These are phyloP conservation scores for Mortierella sp. DNA, from an alignment of 371 early-diverging fungal species.

Conservation along the genomic window DNA sequence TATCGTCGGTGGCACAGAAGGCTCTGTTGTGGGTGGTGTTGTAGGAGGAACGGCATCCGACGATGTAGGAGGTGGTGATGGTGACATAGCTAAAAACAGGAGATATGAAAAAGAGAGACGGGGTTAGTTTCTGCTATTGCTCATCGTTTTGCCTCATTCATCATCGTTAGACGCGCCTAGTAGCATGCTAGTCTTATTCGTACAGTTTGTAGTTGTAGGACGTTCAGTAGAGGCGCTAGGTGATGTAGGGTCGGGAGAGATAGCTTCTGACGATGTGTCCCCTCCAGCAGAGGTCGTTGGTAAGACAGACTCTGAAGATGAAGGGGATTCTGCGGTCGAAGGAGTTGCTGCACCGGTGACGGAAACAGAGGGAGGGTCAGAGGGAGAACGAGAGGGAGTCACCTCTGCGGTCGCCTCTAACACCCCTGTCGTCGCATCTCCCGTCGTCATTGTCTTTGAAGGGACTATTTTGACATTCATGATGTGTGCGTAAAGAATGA, in stretches of 20 bases:
- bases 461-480: background rate
- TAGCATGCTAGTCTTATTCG: too few species aligned
- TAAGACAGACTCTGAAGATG: background rate
- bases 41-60: background rate
- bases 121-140: background rate
- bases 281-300: background rate
- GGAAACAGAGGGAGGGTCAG: background rate
- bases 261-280: too few species aligned
- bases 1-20: constrained; percentile 1
- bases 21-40: constrained; percentile 1
- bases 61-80: background rate
- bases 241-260: too few species aligned
- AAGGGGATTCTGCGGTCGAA: background rate
- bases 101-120: background rate
- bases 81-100: background rate
- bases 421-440: background rate
- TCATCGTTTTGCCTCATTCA: background rate
- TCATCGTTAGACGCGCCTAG: too few species aligned
- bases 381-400: background rate
- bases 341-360: background rate
- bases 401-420: background rate
- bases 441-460: background rate
- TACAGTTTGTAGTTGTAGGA: too few species aligned
- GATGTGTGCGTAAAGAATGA: background rate
- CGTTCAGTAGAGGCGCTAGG: too few species aligned